Percentiles rank a stretch among this genome's conserved stretches.
These are phyloP conservation scores for Symmetrospora coprosmae DNA, from an alignment of 768 basidiomycete genomes.

Conservation along the genomic window DNA sequence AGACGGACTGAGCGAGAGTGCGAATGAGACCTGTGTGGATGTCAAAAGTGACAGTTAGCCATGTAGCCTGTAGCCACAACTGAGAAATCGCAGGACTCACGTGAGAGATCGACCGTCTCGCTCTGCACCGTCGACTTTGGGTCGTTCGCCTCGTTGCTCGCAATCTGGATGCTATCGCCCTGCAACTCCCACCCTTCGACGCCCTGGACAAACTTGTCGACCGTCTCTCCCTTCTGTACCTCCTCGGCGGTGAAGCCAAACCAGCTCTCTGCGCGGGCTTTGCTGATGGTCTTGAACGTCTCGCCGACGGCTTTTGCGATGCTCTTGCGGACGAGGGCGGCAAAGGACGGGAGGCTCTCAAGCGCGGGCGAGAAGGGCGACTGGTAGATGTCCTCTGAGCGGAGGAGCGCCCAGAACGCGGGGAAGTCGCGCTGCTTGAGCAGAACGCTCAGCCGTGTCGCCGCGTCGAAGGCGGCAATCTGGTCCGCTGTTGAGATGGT, in stretches of 20 bases:
- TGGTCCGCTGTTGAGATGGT: not conserved
- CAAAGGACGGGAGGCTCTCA: conserved; percentile 52
- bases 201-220: conserved; percentile 2
- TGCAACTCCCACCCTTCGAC: conserved; percentile 22
- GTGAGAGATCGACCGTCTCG: conserved; percentile 30
- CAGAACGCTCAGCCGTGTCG: conserved; percentile 45
- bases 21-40: not conserved
- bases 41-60: not conserved
- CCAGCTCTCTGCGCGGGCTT: not conserved
- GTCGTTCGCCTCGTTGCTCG: conserved; percentile 30
- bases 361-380: conserved; percentile 1
- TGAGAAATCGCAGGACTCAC: conserved; percentile 25
- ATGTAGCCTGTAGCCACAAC: not conserved
- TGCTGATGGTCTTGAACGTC: conserved; percentile 24
- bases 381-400: not conserved
- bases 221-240: not conserved
- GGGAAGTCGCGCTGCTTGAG: conserved; percentile 76
- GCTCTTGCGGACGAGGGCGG: conserved; percentile 46
- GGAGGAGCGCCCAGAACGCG: conserved; percentile 53
- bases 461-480: conserved; percentile 5
- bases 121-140: conserved; percentile 27
- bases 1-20: conserved; percentile 4
- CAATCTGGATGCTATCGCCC: conserved; percentile 21
- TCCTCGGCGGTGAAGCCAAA: conserved; percentile 5
- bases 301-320: conserved; percentile 26